Evolutionary conservation across 2,329 filamentous ascomycete genomes (phyloP).

Genomic region (Colletotrichum tanaceti): DNA sequence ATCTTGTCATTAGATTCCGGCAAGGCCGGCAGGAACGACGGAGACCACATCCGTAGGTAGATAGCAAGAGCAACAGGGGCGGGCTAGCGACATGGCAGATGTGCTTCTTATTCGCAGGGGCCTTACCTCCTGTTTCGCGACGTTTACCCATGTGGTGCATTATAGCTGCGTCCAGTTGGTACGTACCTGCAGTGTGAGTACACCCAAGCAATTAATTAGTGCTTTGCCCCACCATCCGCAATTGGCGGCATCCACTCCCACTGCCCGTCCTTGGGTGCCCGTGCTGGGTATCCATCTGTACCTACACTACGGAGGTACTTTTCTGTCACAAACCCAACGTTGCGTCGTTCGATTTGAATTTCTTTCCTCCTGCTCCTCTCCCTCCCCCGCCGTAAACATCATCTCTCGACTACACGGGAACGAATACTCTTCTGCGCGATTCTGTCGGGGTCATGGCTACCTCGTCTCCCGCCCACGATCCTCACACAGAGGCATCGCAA

Average conservation of each 20-base stretch:
- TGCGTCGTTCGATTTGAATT: conserved; percentile 35
- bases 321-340: conserved; percentile 36
- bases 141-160: conserved; percentile 17
- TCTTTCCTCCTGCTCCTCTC: conserved; percentile 32
- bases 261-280: conserved; percentile 15
- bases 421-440: not conserved
- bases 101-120: not conserved
- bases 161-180: conserved; percentile 16
- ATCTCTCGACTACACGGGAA: not conserved
- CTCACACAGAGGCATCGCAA: conserved; percentile 21
- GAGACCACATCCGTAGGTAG: not conserved
- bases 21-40: not conserved
- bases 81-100: not conserved
- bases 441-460: conserved; percentile 29
- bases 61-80: not conserved
- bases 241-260: conserved; percentile 36
- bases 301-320: conserved; percentile 26
- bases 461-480: conserved; percentile 26
- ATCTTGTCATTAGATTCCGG: not conserved
- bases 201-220: not conserved
- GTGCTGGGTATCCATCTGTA: conserved; percentile 23
- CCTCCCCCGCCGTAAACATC: conserved; percentile 15
- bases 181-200: conserved; percentile 1
- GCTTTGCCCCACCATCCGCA: conserved; percentile 41
- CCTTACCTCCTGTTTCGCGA: conserved; percentile 11